A percentile compares a stretch with the other conserved stretches of the same genome.
These are phyloP conservation scores for Simplicillium aogashimaense DNA, from an alignment of 2,329 filamentous ascomycete genomes.

Conservation along the genomic window DNA sequence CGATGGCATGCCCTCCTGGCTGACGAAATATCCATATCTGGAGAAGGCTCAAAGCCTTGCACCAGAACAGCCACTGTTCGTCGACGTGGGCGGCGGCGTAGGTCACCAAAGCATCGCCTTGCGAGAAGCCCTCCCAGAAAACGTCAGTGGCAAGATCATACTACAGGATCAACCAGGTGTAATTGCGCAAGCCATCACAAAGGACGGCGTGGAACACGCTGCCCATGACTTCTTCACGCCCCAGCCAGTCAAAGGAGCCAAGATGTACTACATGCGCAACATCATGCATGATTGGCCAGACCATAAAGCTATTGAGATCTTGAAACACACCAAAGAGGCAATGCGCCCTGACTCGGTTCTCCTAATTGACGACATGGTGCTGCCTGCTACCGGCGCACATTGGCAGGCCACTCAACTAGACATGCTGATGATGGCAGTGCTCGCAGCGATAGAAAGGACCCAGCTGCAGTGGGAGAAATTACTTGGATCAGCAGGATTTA, in stretches of 20 bases:
- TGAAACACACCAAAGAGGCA: slow-evolving; percentile 10
- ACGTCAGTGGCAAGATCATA: slow-evolving; percentile 10
- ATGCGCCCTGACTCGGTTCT: slow-evolving; percentile 9
- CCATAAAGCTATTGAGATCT: slow-evolving; percentile 21
- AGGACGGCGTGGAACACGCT: slow-evolving; percentile 13
- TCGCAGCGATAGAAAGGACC: slow-evolving; percentile 1
- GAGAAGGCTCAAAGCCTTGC: background rate
- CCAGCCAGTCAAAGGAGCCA: slow-evolving; percentile 28
- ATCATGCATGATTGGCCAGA: slow-evolving; percentile 42
- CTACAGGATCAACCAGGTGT: slow-evolving; percentile 18
- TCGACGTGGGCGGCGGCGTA: slow-evolving; percentile 5
- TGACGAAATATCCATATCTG: slow-evolving; percentile 1
- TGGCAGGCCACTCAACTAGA: slow-evolving; percentile 2
- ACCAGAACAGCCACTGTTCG: background rate
- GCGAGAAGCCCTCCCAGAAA: background rate
- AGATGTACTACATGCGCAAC: slow-evolving; percentile 33
- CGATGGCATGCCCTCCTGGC: slow-evolving; percentile 3
- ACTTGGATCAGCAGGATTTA: background rate
- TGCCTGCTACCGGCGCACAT: background rate
- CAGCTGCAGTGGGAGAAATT: slow-evolving; percentile 1
- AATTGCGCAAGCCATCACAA: slow-evolving; percentile 9
- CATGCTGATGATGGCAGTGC: slow-evolving; percentile 12
- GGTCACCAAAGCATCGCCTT: slow-evolving; percentile 1
- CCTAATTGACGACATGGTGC: slow-evolving; percentile 5
- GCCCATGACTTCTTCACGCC: slow-evolving; percentile 24